Conservation (phyloP, 176 grass and related monocot species). For the Paspalum notatum region DNA sequence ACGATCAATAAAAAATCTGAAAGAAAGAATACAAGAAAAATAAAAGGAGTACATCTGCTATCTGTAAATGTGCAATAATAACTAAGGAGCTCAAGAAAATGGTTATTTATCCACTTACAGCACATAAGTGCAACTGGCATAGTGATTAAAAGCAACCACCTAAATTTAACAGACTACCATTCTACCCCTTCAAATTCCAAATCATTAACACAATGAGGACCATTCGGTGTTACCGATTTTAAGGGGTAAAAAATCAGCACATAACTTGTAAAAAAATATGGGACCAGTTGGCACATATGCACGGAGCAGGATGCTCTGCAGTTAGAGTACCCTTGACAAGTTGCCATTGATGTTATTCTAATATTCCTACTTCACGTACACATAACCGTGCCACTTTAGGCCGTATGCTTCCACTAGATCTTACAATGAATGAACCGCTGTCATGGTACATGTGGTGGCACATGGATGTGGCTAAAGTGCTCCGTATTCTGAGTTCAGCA, state of each 20-base stretch:
- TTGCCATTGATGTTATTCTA: background rate
- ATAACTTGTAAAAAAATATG: background rate
- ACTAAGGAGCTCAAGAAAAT: background rate
- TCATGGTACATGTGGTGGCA: background rate
- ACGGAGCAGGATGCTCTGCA: too few species aligned
- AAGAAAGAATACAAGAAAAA: background rate
- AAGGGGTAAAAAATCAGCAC: background rate
- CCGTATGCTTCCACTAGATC: background rate
- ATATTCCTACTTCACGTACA: background rate
- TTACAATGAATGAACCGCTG: background rate
- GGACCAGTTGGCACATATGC: too few species aligned
- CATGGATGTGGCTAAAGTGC: background rate
- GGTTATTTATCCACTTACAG: background rate
- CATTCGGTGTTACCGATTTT: background rate
- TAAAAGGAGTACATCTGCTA: background rate
- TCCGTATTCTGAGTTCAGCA: background rate
- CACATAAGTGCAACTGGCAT: background rate
- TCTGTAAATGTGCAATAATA: background rate
- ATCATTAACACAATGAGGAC: too few species aligned
- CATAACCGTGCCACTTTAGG: background rate
- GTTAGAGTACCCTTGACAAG: too few species aligned
- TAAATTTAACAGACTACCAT: background rate
- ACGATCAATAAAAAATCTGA: background rate
- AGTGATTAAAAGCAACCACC: background rate
- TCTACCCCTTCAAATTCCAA: background rate